A percentile compares a stretch with the other conserved stretches of the same genome.
These are phyloP conservation scores for Talaromyces ruber DNA, from an alignment of 495 filamentous ascomycete species.

Conservation along the genomic window DNA sequence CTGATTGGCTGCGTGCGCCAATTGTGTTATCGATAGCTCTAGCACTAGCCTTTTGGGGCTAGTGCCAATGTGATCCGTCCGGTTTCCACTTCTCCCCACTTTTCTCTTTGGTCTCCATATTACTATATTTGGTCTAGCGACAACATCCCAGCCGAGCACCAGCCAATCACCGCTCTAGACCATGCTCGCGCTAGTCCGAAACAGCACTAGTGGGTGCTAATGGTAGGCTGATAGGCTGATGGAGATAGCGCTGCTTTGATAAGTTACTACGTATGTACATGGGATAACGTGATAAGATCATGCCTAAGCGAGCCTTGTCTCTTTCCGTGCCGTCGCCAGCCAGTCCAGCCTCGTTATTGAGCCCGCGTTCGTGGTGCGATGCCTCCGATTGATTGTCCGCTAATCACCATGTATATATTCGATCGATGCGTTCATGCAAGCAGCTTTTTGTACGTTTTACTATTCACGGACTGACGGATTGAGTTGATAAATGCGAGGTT, in stretches of 20 bases:
- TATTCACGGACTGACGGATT: background rate
- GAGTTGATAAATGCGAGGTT: background rate
- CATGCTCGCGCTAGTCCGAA: background rate
- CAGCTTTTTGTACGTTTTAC: background rate
- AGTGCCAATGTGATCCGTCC: constrained; percentile 9
- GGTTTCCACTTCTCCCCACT: background rate
- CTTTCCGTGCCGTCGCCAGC: too few relatives aligned
- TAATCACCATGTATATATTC: background rate
- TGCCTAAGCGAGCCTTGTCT: background rate
- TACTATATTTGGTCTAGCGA: background rate
- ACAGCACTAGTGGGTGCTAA: background rate
- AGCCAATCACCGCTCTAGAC: background rate
- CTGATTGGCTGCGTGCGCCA: constrained; percentile 1
- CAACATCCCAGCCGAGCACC: background rate
- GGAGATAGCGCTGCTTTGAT: background rate
- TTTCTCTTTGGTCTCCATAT: background rate
- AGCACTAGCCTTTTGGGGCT: constrained; percentile 25
- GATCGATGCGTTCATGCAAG: background rate
- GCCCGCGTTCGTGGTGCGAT: background rate
- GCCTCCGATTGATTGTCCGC: background rate
- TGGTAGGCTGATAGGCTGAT: background rate
- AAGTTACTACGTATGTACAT: too few relatives aligned
- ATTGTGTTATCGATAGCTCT: constrained; percentile 2
- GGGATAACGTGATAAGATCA: background rate
- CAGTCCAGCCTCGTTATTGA: background rate